Evolutionary conservation across 768 basidiomycete genomes (phyloP).

Genomic region (Termitomyces bulborhizus): DNA sequence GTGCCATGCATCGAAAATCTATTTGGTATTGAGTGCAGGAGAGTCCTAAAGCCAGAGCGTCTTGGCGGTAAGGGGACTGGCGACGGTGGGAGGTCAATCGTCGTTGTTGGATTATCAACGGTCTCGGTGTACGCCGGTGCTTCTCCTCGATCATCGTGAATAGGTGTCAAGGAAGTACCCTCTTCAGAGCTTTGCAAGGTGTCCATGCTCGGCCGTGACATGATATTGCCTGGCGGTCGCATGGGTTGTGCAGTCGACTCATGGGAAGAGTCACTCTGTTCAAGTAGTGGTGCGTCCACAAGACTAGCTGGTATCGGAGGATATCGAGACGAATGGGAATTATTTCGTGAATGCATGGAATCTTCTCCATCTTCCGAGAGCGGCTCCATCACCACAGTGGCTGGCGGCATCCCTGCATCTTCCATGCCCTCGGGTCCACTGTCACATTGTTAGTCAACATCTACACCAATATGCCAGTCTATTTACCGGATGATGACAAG

Average conservation of each 20-base stretch:
- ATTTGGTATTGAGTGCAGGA: conserved; percentile 28
- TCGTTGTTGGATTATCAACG: conserved; percentile 18
- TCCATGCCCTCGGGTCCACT: conserved; percentile 52
- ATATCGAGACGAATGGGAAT: conserved; percentile 27
- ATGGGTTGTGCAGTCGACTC: conserved; percentile 17
- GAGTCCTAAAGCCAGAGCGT: conserved; percentile 43
- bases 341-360: conserved; percentile 22
- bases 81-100: conserved; percentile 11
- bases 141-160: conserved; percentile 37
- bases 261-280: conserved; percentile 21
- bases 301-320: conserved; percentile 33
- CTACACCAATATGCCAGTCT: not conserved
- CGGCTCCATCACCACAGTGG: conserved; percentile 27
- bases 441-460: not conserved
- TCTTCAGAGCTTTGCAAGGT: conserved; percentile 25
- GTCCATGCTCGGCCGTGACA: conserved; percentile 22
- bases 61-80: conserved; percentile 16
- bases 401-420: conserved; percentile 40
- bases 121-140: conserved; percentile 68
- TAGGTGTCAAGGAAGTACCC: conserved; percentile 19
- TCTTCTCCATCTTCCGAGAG: conserved; percentile 32
- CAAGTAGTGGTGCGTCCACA: conserved; percentile 36
- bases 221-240: conserved; percentile 15
- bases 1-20: conserved; percentile 25
- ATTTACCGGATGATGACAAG: conserved; percentile 56